Conservation (phyloP, 1,139 yeast species). For the Yamadazyma aaseri region DNA sequence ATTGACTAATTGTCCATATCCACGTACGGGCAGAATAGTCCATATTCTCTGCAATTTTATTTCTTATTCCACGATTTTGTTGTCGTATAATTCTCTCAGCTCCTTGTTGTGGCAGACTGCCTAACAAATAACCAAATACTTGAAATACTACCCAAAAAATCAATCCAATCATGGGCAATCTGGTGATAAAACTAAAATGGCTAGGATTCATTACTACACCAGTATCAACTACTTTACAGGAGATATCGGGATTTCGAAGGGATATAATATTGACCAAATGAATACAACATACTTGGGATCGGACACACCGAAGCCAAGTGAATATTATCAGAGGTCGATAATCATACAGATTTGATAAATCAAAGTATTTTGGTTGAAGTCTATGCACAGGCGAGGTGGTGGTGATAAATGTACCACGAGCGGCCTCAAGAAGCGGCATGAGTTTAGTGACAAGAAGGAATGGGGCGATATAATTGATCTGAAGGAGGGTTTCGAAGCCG, state of each 20-base stretch:
- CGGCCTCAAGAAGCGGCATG: slow-evolving; percentile 50
- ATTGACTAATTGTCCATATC: slow-evolving; percentile 76
- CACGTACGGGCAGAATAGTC: slow-evolving; percentile 70
- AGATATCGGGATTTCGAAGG: slow-evolving; percentile 61
- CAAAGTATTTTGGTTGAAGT: slow-evolving; percentile 51
- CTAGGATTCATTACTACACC: slow-evolving; percentile 84
- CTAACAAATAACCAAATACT: slow-evolving; percentile 64
- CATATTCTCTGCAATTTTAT: slow-evolving; percentile 56
- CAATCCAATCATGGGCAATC: slow-evolving; percentile 73
- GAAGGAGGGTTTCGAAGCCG: slow-evolving; percentile 77
- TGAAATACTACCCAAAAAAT: slow-evolving; percentile 70
- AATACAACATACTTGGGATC: slow-evolving; percentile 78
- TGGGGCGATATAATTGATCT: slow-evolving; percentile 77
- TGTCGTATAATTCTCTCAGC: not conserved
- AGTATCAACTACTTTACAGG: slow-evolving; percentile 74
- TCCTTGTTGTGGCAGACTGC: slow-evolving; percentile 68
- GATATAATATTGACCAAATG: slow-evolving; percentile 71
- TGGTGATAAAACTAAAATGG: slow-evolving; percentile 70
- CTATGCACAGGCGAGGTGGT: slow-evolving; percentile 72
- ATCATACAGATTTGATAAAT: slow-evolving; percentile 52
- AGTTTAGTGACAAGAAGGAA: slow-evolving; percentile 66
- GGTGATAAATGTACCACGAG: slow-evolving; percentile 61
- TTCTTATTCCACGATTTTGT: slow-evolving; percentile 15
- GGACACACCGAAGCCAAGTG: slow-evolving; percentile 77
- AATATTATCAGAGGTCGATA: slow-evolving; percentile 63